Evolutionary conservation across 805 yeast genomes (phyloP).

Genomic region (Tetrapisispora nanseiensis): DNA sequence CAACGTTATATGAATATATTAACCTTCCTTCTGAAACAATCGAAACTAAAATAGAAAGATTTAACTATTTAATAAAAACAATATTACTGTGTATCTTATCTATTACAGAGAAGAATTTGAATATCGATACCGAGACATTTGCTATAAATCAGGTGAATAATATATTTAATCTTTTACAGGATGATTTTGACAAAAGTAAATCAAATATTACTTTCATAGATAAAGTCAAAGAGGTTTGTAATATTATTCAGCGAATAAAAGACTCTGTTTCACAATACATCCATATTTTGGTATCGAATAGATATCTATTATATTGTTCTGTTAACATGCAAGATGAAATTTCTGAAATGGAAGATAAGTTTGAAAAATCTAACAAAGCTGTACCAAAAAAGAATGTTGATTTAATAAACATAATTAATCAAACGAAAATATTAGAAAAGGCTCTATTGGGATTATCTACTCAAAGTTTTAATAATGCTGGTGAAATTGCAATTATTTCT

Average conservation of each 20-base stretch:
- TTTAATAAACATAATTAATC: not conserved
- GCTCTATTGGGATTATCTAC: not conserved
- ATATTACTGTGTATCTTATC: constrained; percentile 36
- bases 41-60: constrained; percentile 27
- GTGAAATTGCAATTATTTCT: not conserved
- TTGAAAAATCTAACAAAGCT: no score
- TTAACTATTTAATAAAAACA: constrained; percentile 34
- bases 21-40: constrained; percentile 16
- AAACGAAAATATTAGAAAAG: not conserved
- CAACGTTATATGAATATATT: constrained; percentile 23
- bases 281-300: not conserved
- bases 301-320: not conserved
- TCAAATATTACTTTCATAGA: not conserved
- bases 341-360: not conserved
- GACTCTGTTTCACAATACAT: not conserved
- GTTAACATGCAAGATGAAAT: not conserved
- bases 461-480: not conserved
- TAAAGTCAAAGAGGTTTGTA: not conserved
- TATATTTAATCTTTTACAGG: not conserved
- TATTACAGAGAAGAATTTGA: constrained; percentile 4
- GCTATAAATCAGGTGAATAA: constrained; percentile 1
- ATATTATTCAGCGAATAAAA: not conserved
- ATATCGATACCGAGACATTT: not conserved
- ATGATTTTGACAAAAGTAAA: not conserved
- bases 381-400: not conserved